A percentile compares a stretch with the other conserved stretches of the same genome.
Evolutionary conservation across 768 basidiomycete genomes (phyloP).

Genomic region (Sporobolomyces pararoseus): DNA sequence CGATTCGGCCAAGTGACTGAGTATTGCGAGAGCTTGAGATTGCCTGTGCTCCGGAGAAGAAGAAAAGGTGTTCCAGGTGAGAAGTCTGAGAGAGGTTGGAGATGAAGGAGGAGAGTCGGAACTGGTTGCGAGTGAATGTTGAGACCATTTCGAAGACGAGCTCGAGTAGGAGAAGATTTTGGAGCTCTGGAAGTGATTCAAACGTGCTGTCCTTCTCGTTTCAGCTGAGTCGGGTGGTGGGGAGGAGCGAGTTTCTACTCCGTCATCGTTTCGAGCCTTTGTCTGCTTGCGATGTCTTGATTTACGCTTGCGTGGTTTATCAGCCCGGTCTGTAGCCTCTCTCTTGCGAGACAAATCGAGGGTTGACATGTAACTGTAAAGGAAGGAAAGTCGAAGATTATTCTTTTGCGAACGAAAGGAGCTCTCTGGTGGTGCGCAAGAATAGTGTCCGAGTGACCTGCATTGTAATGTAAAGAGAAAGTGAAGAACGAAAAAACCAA

Average conservation of each 20-base stretch:
- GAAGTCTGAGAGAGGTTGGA: slow-evolving; percentile 7
- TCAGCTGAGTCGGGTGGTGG: neutral
- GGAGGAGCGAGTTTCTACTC: too few relatives aligned
- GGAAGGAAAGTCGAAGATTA: neutral
- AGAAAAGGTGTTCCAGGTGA: slow-evolving; percentile 34
- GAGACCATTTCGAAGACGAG: neutral
- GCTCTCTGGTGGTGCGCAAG: too few relatives aligned
- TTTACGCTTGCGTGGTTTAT: neutral
- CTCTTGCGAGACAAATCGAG: neutral
- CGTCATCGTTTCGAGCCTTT: neutral
- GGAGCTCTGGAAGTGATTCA: neutral
- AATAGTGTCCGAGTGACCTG: too few relatives aligned
- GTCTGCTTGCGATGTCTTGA: neutral
- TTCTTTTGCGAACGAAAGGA: too few relatives aligned
- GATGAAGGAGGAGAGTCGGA: neutral
- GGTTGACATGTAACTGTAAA: neutral
- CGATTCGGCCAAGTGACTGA: neutral
- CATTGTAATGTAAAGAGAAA: neutral
- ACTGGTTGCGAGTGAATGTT: too few relatives aligned
- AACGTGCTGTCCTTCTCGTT: neutral
- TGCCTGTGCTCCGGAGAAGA: slow-evolving; percentile 15
- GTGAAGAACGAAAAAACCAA: neutral
- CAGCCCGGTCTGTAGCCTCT: neutral
- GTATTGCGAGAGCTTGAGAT: slow-evolving; percentile 18
- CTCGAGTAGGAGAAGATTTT: neutral